A percentile compares a stretch with the other conserved stretches of the same genome.
phyloP scores from a whole-genome alignment of 345 rosid genomes.

The Bruguiera sexangula region DNA sequence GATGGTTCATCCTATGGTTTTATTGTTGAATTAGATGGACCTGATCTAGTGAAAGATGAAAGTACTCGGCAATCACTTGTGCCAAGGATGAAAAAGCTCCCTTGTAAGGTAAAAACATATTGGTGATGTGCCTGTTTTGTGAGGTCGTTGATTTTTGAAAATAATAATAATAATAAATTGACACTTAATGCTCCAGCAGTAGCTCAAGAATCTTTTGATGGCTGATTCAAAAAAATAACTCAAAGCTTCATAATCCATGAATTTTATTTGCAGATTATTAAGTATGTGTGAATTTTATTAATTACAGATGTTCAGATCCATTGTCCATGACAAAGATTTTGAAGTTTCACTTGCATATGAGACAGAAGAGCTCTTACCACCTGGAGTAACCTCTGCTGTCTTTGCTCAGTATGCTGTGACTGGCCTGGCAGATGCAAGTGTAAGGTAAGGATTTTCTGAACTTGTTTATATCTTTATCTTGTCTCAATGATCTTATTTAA shows the following conservation, averaged over 20 bases:
- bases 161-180: too few relatives aligned
- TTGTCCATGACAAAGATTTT: conserved; percentile 78
- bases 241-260: conserved; percentile 1
- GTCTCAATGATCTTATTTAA: conserved; percentile 11
- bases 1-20: conserved; percentile 92
- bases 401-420: conserved; percentile 83
- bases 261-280: conserved; percentile 20
- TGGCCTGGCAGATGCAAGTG: conserved; percentile 71
- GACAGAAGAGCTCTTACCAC: conserved; percentile 70
- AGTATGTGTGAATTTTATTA: conserved; percentile 17
- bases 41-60: conserved; percentile 63
- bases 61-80: conserved; percentile 69
- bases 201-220: too few relatives aligned
- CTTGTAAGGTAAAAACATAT: conserved; percentile 64
- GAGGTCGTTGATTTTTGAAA: too few relatives aligned
- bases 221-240: not conserved
- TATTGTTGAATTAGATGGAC: conserved; percentile 71
- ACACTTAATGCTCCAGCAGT: too few relatives aligned
- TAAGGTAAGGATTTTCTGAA: conserved; percentile 57
- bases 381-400: conserved; percentile 57
- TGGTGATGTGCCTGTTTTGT: too few relatives aligned
- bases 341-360: conserved; percentile 85
- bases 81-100: conserved; percentile 92
- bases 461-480: not conserved
- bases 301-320: conserved; percentile 81